Evolutionary conservation across 176 grass and related monocot species (phyloP), one percentile per base, ranked within the genome.

Genomic region (Musa schizocarpa): DNA sequence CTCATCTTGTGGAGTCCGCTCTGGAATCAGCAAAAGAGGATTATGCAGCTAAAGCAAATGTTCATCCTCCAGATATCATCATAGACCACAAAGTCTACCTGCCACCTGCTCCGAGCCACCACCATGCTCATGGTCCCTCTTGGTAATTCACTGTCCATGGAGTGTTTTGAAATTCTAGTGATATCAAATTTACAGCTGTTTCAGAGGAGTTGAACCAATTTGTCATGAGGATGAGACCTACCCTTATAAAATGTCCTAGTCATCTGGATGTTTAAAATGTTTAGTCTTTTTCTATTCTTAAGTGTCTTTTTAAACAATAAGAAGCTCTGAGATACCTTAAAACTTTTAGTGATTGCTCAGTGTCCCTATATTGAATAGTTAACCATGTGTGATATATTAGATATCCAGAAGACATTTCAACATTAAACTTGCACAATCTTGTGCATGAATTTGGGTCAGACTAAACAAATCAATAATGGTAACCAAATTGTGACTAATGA

Each of bases 11-110:
- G 63, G 84, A 99, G 56, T 79, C 76, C 19, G 65, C 92, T 50
- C 61, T 99, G 82, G 68, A 99, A 71, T 90, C 87, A 11, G 96
- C 96, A 76, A 89, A 87, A 80, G 50, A 84, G 19, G 96, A 95
- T 76, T 99, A 99, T 82, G 84, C 91, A 72, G 69, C 73, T 68
- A 99, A 94, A 83, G 79, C 84, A 79, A 81, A 95, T 52, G 96
- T 92, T 25, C 84, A 88, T 81, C 29, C 85, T 65, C 96, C 91
- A 1, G 83, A 94, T 79, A 75, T 95, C 82, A 55, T 85, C 74
- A 69, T 95, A 82, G 96, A 99, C 69, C 74, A 87, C 27, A 68
- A 79, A 29, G 88, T 92, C 19, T 95, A 83, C 68, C 72, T 99
- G 24, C 96, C 96, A 66, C 78, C 96, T 74, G 61, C 86, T 71